Percentiles rank a stretch among this genome's conserved stretches.
Evolutionary conservation across 345 rosid genomes (phyloP).

Genomic region (Kandelia obovata): DNA sequence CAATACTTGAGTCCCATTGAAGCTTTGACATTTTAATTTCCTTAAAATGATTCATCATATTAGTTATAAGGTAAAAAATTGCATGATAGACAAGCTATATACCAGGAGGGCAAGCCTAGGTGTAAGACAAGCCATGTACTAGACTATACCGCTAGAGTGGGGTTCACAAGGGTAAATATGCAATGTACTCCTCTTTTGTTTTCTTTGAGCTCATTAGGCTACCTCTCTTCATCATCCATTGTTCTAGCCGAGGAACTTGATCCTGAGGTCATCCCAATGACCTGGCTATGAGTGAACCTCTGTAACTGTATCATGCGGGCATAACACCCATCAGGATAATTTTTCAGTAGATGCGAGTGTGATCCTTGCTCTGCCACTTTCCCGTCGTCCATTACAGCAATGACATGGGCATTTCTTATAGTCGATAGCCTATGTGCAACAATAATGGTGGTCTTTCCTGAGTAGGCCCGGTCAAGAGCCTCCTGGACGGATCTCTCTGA

Average conservation of each 20-base stretch:
- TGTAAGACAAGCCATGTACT: constrained; percentile 18
- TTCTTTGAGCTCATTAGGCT: constrained; percentile 12
- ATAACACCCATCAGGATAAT: constrained; percentile 77
- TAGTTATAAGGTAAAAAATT: constrained; percentile 24
- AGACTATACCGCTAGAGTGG: background rate
- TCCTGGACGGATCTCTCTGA: constrained; percentile 94
- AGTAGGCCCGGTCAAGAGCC: constrained; percentile 85
- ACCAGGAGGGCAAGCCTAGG: constrained; percentile 8
- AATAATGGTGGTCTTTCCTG: constrained; percentile 83
- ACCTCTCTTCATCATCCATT: constrained; percentile 61
- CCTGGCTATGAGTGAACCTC: constrained; percentile 82
- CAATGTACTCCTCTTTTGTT: constrained; percentile 26
- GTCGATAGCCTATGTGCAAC: constrained; percentile 91
- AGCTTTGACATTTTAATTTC: constrained; percentile 27
- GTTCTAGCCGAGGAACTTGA: constrained; percentile 66
- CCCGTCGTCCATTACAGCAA: constrained; percentile 89
- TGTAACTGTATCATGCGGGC: constrained; percentile 95
- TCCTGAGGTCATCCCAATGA: constrained; percentile 78
- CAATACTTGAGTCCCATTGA: constrained; percentile 11
- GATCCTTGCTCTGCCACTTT: constrained; percentile 95
- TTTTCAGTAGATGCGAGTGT: constrained; percentile 76
- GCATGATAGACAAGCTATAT: constrained; percentile 45
- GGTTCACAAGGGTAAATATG: constrained; percentile 23
- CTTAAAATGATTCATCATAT: constrained; percentile 32
- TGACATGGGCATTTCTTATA: constrained; percentile 78